These are phyloP conservation scores for Solanum paucissectum DNA, from an alignment of 257 asterid genomes.

Conservation along the genomic window DNA sequence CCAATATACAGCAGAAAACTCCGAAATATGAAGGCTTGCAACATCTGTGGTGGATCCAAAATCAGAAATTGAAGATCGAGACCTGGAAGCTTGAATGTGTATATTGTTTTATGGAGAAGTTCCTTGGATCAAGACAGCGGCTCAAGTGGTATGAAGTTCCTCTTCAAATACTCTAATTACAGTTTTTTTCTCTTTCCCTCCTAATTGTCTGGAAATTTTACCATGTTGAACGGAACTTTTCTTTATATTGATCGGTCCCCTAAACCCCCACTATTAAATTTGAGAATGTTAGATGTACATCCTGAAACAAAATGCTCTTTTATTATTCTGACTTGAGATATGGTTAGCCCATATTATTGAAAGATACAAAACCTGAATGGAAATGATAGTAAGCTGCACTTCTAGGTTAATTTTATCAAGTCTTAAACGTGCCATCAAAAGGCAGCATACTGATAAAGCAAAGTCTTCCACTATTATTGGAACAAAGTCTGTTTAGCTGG, in stretches of 20 bases:
- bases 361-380: background rate
- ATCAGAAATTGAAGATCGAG: constrained; percentile 83
- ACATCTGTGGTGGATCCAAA: constrained; percentile 62
- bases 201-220: background rate
- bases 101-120: constrained; percentile 47
- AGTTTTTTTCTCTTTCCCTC: background rate
- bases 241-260: background rate
- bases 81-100: constrained; percentile 77
- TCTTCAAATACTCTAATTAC: background rate
- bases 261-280: background rate
- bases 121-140: constrained; percentile 50
- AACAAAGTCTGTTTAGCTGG: background rate
- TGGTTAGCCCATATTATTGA: background rate
- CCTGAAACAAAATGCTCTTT: background rate
- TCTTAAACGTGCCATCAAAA: background rate
- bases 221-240: background rate
- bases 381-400: background rate
- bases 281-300: background rate
- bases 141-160: constrained; percentile 38
- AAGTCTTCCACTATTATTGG: background rate
- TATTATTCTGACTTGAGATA: background rate
- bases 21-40: constrained; percentile 63
- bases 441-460: background rate
- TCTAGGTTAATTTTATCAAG: background rate
- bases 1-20: constrained; percentile 50